A percentile compares a stretch with the other conserved stretches of the same genome.
Conservation (phyloP, 2,329 filamentous ascomycete species). For the Trichoderma sp. region DNA sequence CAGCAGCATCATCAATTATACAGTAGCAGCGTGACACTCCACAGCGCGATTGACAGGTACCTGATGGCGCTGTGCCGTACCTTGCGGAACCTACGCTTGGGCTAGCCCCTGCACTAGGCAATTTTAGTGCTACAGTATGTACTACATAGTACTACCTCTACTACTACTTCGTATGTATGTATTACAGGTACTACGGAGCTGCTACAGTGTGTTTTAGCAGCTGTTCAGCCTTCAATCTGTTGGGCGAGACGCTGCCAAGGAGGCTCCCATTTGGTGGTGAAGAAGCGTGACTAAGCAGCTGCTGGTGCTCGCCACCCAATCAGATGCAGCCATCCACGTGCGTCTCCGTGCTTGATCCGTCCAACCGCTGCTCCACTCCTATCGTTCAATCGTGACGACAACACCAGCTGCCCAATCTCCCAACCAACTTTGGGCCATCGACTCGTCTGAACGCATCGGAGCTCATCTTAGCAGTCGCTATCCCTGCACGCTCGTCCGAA, state of each 20-base stretch:
- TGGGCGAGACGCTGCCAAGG: background rate
- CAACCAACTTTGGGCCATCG: background rate
- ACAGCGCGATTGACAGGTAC: background rate
- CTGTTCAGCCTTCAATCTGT: too few species aligned
- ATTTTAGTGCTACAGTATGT: too few species aligned
- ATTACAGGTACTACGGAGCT: too few species aligned
- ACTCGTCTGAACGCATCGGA: background rate
- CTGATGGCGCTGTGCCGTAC: background rate
- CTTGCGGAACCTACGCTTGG: background rate
- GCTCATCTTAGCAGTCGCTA: background rate
- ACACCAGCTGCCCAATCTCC: background rate
- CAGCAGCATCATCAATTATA: background rate
- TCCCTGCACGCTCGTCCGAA: background rate
- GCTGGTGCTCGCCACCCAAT: background rate
- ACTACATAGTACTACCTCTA: too few species aligned
- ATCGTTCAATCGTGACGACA: slow-evolving; percentile 15
- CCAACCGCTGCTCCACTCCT: background rate
- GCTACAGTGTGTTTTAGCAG: too few species aligned
- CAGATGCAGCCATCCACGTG: background rate
- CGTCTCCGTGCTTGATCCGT: background rate
- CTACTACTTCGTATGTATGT: too few species aligned
- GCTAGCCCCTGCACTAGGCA: slow-evolving; percentile 1
- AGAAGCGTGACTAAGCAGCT: slow-evolving; percentile 5
- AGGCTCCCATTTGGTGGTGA: background rate
- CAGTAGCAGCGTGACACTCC: background rate